Conservation (phyloP, 2,329 filamentous ascomycete species). For the Lachnellula occidentalis region DNA sequence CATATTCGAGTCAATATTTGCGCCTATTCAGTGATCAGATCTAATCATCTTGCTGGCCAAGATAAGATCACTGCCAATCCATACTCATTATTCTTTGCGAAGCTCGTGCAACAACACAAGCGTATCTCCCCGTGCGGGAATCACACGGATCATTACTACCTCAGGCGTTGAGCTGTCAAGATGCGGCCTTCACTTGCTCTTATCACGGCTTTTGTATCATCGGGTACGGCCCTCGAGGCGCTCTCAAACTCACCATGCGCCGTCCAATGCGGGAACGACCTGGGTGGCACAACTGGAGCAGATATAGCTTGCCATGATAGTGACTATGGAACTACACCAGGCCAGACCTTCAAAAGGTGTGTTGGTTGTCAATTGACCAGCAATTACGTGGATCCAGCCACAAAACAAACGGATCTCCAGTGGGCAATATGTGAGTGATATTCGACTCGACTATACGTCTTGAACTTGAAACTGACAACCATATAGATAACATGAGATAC, state of each 20-base stretch:
- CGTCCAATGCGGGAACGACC: conserved; percentile 26
- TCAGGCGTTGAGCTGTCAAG: conserved; percentile 4
- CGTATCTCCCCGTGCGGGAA: neutral
- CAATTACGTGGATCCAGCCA: conserved; percentile 35
- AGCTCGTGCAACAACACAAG: neutral
- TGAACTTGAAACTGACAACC: neutral
- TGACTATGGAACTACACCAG: conserved; percentile 11
- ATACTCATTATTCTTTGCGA: neutral
- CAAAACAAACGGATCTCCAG: conserved; percentile 47
- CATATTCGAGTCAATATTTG: neutral
- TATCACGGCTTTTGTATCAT: conserved; percentile 15
- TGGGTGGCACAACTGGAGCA: conserved; percentile 17
- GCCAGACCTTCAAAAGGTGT: conserved; percentile 21
- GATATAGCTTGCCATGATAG: conserved; percentile 25
- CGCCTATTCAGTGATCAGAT: neutral
- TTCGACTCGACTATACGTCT: neutral
- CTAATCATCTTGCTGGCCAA: neutral
- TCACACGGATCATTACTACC: neutral
- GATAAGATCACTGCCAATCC: neutral
- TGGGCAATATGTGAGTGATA: conserved; percentile 48
- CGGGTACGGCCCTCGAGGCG: conserved; percentile 19
- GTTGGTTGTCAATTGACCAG: conserved; percentile 36
- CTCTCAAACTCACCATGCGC: conserved; percentile 25
- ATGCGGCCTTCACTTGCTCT: conserved; percentile 25
- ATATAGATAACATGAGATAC: conserved; percentile 53